Percentiles rank a stretch among this genome's conserved stretches.
Evolutionary conservation across 805 yeast genomes (phyloP).

Genomic region (Saccharomycopsis lassenensis): DNA sequence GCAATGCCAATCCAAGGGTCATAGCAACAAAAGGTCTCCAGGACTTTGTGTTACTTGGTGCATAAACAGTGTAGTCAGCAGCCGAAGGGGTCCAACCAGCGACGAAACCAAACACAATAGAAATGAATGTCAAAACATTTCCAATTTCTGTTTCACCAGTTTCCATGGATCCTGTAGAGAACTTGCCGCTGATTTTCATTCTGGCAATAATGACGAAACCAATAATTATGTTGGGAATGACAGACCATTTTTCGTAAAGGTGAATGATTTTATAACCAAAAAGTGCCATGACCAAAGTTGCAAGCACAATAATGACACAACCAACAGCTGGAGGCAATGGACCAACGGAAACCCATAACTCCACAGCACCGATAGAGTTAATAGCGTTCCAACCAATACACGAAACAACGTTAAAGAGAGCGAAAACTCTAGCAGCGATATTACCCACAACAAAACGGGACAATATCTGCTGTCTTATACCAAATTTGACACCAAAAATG

Average conservation of each 20-base stretch:
- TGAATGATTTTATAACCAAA: slow-evolving; percentile 83
- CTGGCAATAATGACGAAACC: slow-evolving; percentile 74
- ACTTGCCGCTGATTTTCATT: slow-evolving; percentile 54
- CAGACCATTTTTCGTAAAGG: slow-evolving; percentile 70
- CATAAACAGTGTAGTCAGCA: slow-evolving; percentile 84
- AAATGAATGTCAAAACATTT: slow-evolving; percentile 67
- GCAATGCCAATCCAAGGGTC: slow-evolving; percentile 50
- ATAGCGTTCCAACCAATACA: slow-evolving; percentile 96
- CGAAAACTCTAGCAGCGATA: slow-evolving; percentile 62
- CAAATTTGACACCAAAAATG: slow-evolving; percentile 70
- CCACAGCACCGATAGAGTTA: slow-evolving; percentile 83
- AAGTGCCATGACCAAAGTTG: slow-evolving; percentile 63
- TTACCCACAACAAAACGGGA: slow-evolving; percentile 74
- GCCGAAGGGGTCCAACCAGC: slow-evolving; percentile 94
- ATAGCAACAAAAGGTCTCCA: slow-evolving; percentile 54
- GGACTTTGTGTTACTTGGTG: slow-evolving; percentile 53
- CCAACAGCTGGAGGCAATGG: slow-evolving; percentile 87
- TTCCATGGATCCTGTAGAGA: slow-evolving; percentile 28
- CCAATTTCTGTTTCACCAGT: slow-evolving; percentile 67
- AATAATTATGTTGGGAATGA: slow-evolving; percentile 72
- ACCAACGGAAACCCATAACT: slow-evolving; percentile 57
- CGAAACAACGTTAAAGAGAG: slow-evolving; percentile 67
- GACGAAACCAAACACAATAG: slow-evolving; percentile 77
- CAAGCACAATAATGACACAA: slow-evolving; percentile 56
- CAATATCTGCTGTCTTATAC: slow-evolving; percentile 79